A percentile compares a stretch with the other conserved stretches of the same genome.
These are phyloP conservation scores for Aristolochia fimbriata DNA, from an alignment of 164 flowering plant species.

Conservation along the genomic window DNA sequence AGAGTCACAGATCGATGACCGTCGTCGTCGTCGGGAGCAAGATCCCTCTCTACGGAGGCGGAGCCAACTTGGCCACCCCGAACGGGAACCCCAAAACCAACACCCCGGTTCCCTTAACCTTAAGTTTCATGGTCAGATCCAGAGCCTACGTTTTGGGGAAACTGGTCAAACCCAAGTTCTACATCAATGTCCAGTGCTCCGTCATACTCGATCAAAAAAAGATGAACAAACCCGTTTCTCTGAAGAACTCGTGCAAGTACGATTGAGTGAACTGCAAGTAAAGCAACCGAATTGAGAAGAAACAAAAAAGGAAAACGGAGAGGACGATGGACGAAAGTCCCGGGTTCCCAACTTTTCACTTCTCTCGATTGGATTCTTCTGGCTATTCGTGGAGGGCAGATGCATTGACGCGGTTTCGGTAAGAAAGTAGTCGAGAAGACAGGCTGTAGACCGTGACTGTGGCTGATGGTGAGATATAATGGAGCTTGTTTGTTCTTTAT, in stretches of 20 bases:
- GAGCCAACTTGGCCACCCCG: slow-evolving; percentile 50
- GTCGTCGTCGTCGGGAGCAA: slow-evolving; percentile 44
- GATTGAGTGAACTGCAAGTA: slow-evolving; percentile 3
- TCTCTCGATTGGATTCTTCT: no score
- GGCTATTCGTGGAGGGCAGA: no score
- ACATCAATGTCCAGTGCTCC: slow-evolving; percentile 41
- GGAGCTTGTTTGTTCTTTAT: no score
- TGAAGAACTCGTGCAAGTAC: slow-evolving; percentile 52
- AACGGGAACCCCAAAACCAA: slow-evolving; percentile 42
- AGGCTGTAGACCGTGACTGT: no score
- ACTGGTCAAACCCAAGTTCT: slow-evolving; percentile 74
- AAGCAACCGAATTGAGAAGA: neutral
- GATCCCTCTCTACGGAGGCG: slow-evolving; percentile 80
- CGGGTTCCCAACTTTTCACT: no score
- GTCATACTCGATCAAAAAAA: slow-evolving; percentile 41
- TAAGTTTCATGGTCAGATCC: slow-evolving; percentile 53
- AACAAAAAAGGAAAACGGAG: neutral
- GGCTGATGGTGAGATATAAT: no score
- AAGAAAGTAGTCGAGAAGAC: no score
- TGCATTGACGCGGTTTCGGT: no score
- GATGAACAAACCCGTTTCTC: slow-evolving; percentile 33
- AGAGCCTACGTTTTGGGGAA: slow-evolving; percentile 75
- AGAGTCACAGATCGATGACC: slow-evolving; percentile 45
- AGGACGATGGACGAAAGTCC: neutral
- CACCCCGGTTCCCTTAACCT: slow-evolving; percentile 38